Evolutionary conservation across 2,329 filamentous ascomycete genomes (phyloP).

Genomic region (Pyrenophora graminea): DNA sequence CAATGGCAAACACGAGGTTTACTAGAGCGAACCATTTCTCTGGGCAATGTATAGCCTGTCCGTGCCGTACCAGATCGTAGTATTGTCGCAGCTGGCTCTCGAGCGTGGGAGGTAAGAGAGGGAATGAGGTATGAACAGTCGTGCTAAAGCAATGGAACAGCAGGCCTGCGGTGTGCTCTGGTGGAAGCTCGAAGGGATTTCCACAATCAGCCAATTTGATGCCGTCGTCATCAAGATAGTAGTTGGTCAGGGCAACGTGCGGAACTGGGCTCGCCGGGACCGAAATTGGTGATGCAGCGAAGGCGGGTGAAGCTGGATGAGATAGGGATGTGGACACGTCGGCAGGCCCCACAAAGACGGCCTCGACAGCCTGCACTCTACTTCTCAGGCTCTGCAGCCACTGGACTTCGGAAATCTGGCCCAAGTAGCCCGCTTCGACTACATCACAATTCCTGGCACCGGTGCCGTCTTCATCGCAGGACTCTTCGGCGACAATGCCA

Average conservation of each 20-base stretch:
- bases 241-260: constrained; percentile 4
- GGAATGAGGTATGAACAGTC: constrained; percentile 31
- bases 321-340: not conserved
- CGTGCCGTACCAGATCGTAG: constrained; percentile 4
- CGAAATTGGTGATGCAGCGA: not conserved
- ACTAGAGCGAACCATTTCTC: constrained; percentile 41
- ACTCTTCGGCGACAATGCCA: not conserved
- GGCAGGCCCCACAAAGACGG: constrained; percentile 11
- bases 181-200: constrained; percentile 12
- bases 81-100: constrained; percentile 13
- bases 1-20: constrained; percentile 49
- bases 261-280: not conserved
- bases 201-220: constrained; percentile 13
- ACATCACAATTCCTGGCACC: not conserved
- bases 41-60: constrained; percentile 7
- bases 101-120: constrained; percentile 22
- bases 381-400: constrained; percentile 24
- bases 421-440: constrained; percentile 13
- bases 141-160: constrained; percentile 37
- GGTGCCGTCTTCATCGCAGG: not conserved
- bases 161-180: constrained; percentile 17
- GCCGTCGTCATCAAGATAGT: constrained; percentile 34
- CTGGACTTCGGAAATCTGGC: constrained; percentile 26
- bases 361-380: constrained; percentile 1
- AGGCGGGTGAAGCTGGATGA: not conserved